Base-by-base conservation (phyloP, 139 green algal species). In the Chlamydomonas sphaeroides region DNA sequence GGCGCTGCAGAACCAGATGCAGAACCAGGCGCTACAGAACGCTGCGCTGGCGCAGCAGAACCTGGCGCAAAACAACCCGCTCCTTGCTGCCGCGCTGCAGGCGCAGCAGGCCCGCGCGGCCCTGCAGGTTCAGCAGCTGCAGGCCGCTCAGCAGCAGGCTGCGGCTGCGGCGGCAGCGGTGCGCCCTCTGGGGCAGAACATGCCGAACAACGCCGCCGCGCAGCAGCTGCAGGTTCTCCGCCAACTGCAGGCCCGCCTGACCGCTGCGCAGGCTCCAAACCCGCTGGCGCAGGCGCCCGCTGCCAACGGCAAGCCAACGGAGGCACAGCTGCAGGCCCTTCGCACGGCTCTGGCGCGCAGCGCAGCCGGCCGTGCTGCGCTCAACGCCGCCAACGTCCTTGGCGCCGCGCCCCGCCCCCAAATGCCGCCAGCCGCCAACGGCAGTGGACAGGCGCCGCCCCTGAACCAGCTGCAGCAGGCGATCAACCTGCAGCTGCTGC, bases 171-270 rank as follows among this genome's bases (percentile, higher is more conserved):
- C 77, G 1, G 77, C 77, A 3, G 77, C 77, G 1, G 75, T 42
- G 3, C 61, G 77, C 10, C 65, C 76, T 0, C 35, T 83, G 33
- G 45, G 39, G 33, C 77, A 53, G 20, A 7, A 28, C 0, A 26
- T 45, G 61, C n/a, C 38, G 4, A 26, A 30, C 20, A 68, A 57
- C 36, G n/a, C 75, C 0, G 71, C 59, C 6, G 62, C 70, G 2
- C 80, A 86, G 68, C 70, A 87, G 53, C 56, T 87, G 56, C 83
- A 87, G 56, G 41, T 74, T 0, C 33, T 84, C 32, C 66, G 78
- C 66, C 83, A 82, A 65, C 83, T 87, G 36, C 78, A 87, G 56
- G 74, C 77, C 1, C 48, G 56, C 32, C 25, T 70, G 51, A 65
- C 57, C 65, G 65, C 83, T n/a, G 39, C 41, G 7, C 48, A 67